These are phyloP conservation scores for Alopecurus myosuroides DNA, from an alignment of 176 grass and related monocot genomes.

Conservation along the genomic window DNA sequence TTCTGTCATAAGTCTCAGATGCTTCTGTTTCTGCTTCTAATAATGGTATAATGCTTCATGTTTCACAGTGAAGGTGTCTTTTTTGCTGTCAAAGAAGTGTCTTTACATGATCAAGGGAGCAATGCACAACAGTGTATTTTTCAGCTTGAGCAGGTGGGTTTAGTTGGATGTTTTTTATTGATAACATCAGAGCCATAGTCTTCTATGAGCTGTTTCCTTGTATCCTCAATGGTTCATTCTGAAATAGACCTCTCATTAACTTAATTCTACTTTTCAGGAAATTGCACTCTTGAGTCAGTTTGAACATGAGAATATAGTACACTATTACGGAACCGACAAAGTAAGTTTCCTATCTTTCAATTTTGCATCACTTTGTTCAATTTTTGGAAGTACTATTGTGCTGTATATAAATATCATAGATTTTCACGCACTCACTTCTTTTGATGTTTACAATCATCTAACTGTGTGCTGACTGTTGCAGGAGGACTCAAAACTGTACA, in stretches of 20 bases:
- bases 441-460: conserved; percentile 6
- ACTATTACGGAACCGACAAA: conserved; percentile 98
- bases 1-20: neutral
- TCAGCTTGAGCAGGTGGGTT: conserved; percentile 89
- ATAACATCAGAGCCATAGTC: neutral
- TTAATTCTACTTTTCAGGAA: conserved; percentile 58
- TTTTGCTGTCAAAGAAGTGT: conserved; percentile 98
- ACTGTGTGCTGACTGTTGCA: conserved; percentile 37
- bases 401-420: neutral
- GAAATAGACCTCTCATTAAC: conserved; percentile 9
- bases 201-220: conserved; percentile 1
- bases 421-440: neutral
- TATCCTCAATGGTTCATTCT: conserved; percentile 4
- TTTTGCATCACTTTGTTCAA: neutral
- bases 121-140: conserved; percentile 79
- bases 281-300: conserved; percentile 96
- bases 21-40: conserved; percentile 15
- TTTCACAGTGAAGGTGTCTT: conserved; percentile 83
- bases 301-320: conserved; percentile 98
- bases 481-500: conserved; percentile 88
- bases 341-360: conserved; percentile 42
- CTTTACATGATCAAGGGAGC: conserved; percentile 76
- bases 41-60: conserved; percentile 27
- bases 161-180: neutral
- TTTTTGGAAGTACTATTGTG: neutral